A percentile compares a stretch with the other conserved stretches of the same genome.
These are phyloP conservation scores for Solanum infundibuliforme DNA, from an alignment of 257 asterid species.

Conservation along the genomic window DNA sequence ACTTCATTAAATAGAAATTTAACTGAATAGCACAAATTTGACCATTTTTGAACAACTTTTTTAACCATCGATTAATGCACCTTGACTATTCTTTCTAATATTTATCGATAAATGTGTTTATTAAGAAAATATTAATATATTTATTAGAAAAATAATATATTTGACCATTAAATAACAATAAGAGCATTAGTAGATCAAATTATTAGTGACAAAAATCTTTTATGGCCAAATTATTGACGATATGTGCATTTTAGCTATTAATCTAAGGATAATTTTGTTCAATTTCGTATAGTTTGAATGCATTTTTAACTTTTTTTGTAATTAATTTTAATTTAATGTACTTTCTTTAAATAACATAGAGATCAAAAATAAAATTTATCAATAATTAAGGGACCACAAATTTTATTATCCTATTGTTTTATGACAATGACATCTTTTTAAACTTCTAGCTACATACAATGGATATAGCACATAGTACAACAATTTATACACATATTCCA, in stretches of 20 bases:
- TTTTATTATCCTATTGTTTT: not conserved
- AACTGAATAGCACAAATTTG: not conserved
- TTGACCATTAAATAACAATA: not conserved
- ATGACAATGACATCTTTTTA: not conserved
- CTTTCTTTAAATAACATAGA: not conserved
- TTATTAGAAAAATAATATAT: too few relatives aligned
- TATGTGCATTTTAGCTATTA: too few relatives aligned
- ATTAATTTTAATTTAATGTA: too few relatives aligned
- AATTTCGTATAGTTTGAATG: too few relatives aligned
- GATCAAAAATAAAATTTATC: not conserved
- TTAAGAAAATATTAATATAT: not conserved
- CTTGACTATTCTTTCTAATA: not conserved
- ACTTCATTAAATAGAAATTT: not conserved
- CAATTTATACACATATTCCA: not conserved
- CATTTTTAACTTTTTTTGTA: too few relatives aligned
- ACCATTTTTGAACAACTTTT: not conserved
- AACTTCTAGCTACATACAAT: not conserved
- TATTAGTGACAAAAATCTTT: too few relatives aligned
- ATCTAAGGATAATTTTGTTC: not conserved
- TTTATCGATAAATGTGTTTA: not conserved
- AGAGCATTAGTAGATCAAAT: too few relatives aligned
- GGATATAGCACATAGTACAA: not conserved
- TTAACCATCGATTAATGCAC: not conserved
- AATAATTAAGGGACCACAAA: not conserved
- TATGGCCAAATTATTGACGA: too few relatives aligned